Evolutionary conservation across 805 yeast species (phyloP), one percentile per base, ranked within the genome.

Genomic region (Metschnikowia orientalis): DNA sequence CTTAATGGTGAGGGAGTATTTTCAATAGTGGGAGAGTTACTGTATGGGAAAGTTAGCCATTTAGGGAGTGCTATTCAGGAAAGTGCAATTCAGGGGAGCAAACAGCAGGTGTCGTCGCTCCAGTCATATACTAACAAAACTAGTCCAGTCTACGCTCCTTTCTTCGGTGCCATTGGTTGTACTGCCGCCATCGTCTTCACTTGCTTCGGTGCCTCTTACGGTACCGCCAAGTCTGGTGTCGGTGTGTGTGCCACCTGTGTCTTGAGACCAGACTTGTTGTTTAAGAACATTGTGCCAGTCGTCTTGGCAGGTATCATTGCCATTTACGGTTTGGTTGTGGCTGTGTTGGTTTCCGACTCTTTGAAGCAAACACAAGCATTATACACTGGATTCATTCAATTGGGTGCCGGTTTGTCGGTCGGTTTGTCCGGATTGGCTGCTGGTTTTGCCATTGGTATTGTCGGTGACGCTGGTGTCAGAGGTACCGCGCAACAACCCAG

Each of bases 281-380:
- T 90, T 53, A 87, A 80, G 71, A 85, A 85, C 70, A 81, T 89
- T 54, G 95, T 90, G 42, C 98, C 98, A 46, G 97, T 92, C 52
- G 79, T 90, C 70, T 90, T 90, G 97, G 97, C 97, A 47, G 98
- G 98, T 90, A 90, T 90, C 59, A 88, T 90, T 70, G 96, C 97
- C 69, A 89, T 90, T 70, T 90, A 90, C 63, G 98, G 98, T 39
- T 72, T 90, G 58, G 97, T 90, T 45, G 97, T 90, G 40, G 84
- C 96, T 16, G 98, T 90, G 45, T 77, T 90, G 60, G 90, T 90
- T 45, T 82, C 96, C 35, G 92, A 85, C 54, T 79, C 90, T 32
- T 76, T 90, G 55, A 79, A 78, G 56, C 97, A 89, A 68, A 73
- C 77, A 53, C 95, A 89, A 69, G 47, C 97, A 37, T 72, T 90